Evolutionary conservation across 345 rosid species (phyloP).

Genomic region (Boechera divaricarpa): DNA sequence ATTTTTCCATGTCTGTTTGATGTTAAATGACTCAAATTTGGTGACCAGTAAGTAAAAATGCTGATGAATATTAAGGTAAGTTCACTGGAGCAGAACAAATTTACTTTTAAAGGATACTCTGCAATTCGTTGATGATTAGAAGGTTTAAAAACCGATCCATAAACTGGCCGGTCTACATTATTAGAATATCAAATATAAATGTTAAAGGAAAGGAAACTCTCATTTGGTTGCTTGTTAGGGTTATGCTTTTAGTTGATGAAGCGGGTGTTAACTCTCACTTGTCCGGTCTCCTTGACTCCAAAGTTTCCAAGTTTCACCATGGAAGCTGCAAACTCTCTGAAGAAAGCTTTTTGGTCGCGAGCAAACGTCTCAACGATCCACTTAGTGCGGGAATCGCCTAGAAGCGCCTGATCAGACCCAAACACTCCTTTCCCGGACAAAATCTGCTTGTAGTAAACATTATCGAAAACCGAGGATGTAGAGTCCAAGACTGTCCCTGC

Average conservation of each 20-base stretch:
- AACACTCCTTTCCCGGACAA: constrained; percentile 64
- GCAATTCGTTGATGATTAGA: constrained; percentile 7
- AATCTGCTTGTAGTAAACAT: constrained; percentile 67
- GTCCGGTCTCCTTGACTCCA: constrained; percentile 62
- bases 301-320: constrained; percentile 81
- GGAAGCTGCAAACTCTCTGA: constrained; percentile 65
- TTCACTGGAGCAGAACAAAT: constrained; percentile 22
- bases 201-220: constrained; percentile 30
- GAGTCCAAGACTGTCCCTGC: constrained; percentile 78
- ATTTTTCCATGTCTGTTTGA: neutral
- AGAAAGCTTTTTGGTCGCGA: constrained; percentile 64
- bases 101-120: constrained; percentile 23
- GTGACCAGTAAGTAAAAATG: neutral
- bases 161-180: constrained; percentile 28
- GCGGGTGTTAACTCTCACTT: constrained; percentile 67
- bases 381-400: constrained; percentile 56
- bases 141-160: constrained; percentile 3
- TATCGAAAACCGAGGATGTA: constrained; percentile 64
- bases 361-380: constrained; percentile 70
- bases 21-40: constrained; percentile 13
- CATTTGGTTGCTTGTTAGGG: neutral
- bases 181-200: constrained; percentile 17
- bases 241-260: constrained; percentile 50
- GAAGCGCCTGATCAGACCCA: constrained; percentile 68
- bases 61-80: constrained; percentile 10